Conservation (phyloP, 352 stramenopile genomes). For the Globisporangium paroecandrum region DNA sequence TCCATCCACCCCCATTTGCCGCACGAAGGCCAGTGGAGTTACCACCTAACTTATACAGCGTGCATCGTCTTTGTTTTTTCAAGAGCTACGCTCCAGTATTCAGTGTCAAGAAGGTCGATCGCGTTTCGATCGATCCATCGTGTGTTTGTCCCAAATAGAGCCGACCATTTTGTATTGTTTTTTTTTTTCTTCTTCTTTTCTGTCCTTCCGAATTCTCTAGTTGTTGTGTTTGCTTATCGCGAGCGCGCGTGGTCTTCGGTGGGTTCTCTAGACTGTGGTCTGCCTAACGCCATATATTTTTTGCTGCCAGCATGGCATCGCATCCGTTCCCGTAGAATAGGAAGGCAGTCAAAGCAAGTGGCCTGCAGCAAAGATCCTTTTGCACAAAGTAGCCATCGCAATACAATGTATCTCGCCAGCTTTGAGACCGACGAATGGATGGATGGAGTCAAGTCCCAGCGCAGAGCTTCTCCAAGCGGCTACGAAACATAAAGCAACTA, state of each 20-base stretch:
- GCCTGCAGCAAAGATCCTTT: too few relatives aligned
- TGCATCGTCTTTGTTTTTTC: background rate
- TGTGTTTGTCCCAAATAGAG: background rate
- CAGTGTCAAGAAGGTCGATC: background rate
- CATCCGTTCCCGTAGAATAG: too few relatives aligned
- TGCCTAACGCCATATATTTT: background rate
- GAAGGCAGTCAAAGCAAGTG: too few relatives aligned
- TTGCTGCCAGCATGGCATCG: too few relatives aligned
- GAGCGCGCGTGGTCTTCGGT: background rate
- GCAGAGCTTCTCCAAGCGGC: too few relatives aligned
- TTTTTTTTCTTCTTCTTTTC: too few relatives aligned
- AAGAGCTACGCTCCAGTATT: background rate
- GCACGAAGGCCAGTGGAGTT: background rate
- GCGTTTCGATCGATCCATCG: background rate
- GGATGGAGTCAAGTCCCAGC: too few relatives aligned
- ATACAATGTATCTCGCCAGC: too few relatives aligned
- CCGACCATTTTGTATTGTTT: background rate
- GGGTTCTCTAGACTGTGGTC: background rate
- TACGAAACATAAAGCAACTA: background rate
- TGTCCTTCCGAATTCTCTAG: background rate
- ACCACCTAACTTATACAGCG: background rate
- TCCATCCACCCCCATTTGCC: background rate
- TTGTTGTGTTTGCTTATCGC: too few relatives aligned
- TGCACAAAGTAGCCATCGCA: too few relatives aligned
- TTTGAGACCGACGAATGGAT: too few relatives aligned